Percentiles rank a stretch among this genome's conserved stretches.
Evolutionary conservation across 2,329 filamentous ascomycete genomes (phyloP).

Genomic region (Chaetomiaceae sp.): DNA sequence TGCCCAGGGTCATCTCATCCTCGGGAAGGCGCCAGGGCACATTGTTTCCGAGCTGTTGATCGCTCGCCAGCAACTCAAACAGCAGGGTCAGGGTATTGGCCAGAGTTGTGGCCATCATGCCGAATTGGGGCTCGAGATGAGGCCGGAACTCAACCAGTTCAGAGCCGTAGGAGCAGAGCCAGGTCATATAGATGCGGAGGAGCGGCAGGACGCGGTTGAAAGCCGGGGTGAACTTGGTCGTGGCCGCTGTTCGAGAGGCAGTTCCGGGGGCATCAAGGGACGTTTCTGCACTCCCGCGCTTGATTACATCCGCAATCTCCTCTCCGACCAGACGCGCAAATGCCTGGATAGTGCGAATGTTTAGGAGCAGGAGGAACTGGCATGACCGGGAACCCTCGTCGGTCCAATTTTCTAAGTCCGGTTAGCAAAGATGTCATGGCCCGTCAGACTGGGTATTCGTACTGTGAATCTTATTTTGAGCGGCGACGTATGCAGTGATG

Average conservation of each 20-base stretch:
- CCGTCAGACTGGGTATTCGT: constrained; percentile 21
- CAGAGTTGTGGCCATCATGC: constrained; percentile 43
- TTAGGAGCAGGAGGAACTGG: constrained; percentile 69
- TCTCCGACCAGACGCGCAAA: constrained; percentile 65
- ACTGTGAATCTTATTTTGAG: constrained; percentile 57
- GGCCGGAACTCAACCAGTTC: constrained; percentile 44
- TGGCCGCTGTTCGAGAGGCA: constrained; percentile 12
- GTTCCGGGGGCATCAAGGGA: constrained; percentile 26
- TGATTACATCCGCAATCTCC: constrained; percentile 55
- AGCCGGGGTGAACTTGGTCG: constrained; percentile 33
- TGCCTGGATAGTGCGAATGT: constrained; percentile 69
- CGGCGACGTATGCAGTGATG: constrained; percentile 75
- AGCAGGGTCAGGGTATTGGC: constrained; percentile 45
- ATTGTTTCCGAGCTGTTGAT: constrained; percentile 32
- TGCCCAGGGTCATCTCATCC: constrained; percentile 43
- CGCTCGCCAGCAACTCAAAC: constrained; percentile 40
- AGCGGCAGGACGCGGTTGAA: constrained; percentile 45
- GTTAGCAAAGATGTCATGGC: constrained; percentile 8
- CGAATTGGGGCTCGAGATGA: constrained; percentile 42
- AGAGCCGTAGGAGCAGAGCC: constrained; percentile 44
- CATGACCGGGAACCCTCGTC: constrained; percentile 43
- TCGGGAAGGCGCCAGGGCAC: constrained; percentile 49
- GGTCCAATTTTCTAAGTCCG: constrained; percentile 40
- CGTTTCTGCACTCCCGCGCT: constrained; percentile 36
- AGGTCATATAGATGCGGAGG: constrained; percentile 50